Base-by-base conservation (phyloP, 2,329 filamentous ascomycete genomes). In the Incumbomyces lentus region DNA sequence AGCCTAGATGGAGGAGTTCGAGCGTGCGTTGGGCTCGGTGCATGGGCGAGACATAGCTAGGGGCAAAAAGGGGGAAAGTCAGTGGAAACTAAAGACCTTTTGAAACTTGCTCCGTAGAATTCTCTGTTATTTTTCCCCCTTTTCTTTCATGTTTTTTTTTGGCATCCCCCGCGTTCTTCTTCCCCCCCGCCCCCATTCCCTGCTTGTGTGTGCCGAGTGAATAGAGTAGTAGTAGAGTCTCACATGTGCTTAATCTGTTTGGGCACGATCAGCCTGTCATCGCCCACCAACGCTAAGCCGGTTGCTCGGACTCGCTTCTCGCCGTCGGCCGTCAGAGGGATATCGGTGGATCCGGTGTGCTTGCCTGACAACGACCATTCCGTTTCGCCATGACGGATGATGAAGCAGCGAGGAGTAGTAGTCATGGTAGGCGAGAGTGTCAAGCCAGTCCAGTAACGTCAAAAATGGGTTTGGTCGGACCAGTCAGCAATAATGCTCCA, bases 321-420 rank as follows among this genome's bases (percentile, higher is more conserved):
- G 44, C 90, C 90, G 61, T 86, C 84, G 42, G 74, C 68, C 1
- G 89, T 95, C 32, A 95, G 72, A 1, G 87, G 82, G 3, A 96
- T 84, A 60, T 96, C 89, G n/a, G 84, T 85, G 22, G 71, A 74
- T 43, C 88, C 84, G 0, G 90, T 96, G 67, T 95, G 86, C 44
- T 80, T 76, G 47, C 87, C 89, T 56, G 83, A 83, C 40, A 94
- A 78, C 4, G 86, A 93, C 89, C 89, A 96, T 70, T 94, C 87
- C 3, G 89, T 96, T 70, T 95, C 87, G 67, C 89, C 90, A 62
- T 95, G 89, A 57, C 89, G 86, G 62, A 88, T 69, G 56, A 92
- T 78, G 70, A 90, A 90, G 62, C 86, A 81, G 44, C 85, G 76
- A 1, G 86, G 85, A 2, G 81, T 79, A 2, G 81, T 79, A 2